Base-by-base conservation (phyloP, 2,329 filamentous ascomycete genomes). In the Alternaria brassicae region DNA sequence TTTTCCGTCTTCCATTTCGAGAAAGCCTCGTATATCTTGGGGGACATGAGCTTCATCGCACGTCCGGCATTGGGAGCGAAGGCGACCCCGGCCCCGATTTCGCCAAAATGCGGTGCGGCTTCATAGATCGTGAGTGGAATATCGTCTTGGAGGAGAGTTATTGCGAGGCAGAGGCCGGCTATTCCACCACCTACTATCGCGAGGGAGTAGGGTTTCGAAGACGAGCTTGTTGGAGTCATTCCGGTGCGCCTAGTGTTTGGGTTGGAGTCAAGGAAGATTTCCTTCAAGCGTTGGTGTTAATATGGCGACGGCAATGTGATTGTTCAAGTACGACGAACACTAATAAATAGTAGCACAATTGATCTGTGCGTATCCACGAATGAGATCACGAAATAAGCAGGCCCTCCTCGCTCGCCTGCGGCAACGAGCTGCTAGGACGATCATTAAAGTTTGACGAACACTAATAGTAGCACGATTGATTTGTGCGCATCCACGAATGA, bases 181-280 rank as follows among this genome's bases (percentile, higher is more conserved):
- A 88, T 86, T 32, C 86, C 86, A 40, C 85, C 85, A 59, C 86
- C 86, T 15, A 88, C 76, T 39, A 89, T 85, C 64, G 86, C 85
- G 58, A 87, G 75, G 53, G 77, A 78, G 72, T 81, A 81, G 28
- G 73, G 65, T 54, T 78, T 81, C 15, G 66, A 54, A 19, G 62
- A 28, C 8, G 67, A 51, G 45, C 58, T 48, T 28, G 57, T 53
- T 27, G 67, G 56, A 13, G 63, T 48, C 72, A 74, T 75, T 50
- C 47, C 28, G 42, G 13, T 13, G 57, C 32, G 32, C 47, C 25
- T 17, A 30, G 28, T 15, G 49, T 12, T n/a, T 39, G n/a, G 19
- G 27, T 36, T 25, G 32, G 34, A 50, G 25, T n/a, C 25, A 8
- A 13, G 15, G 25, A 15, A 42, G 15, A 19, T 23, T 12, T 17